Percentiles rank a stretch among this genome's conserved stretches.
phyloP scores from a whole-genome alignment of 495 filamentous ascomycete genomes.

The Hyaloscypha hepaticicola region DNA sequence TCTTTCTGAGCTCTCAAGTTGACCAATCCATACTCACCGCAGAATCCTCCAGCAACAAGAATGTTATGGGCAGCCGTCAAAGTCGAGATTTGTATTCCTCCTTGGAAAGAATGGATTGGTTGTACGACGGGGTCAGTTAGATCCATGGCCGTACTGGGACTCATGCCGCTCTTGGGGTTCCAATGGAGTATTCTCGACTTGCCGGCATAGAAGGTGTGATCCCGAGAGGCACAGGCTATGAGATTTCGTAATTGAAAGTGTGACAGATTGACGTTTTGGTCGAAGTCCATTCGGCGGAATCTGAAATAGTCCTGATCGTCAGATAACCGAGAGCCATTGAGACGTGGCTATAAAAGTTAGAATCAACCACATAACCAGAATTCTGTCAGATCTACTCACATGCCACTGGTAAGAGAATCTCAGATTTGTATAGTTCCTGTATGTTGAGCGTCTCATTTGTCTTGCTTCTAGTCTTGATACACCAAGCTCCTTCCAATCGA shows the following conservation, averaged over 20 bases:
- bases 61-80: conserved; percentile 65
- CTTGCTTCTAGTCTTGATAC: conserved; percentile 61
- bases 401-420: conserved; percentile 37
- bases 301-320: conserved; percentile 61
- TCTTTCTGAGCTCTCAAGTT: conserved; percentile 49
- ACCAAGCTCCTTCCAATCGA: conserved; percentile 67
- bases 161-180: conserved; percentile 46
- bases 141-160: conserved; percentile 55
- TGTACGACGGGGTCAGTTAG: conserved; percentile 50
- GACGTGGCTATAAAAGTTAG: conserved; percentile 32
- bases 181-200: conserved; percentile 55
- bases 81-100: conserved; percentile 61
- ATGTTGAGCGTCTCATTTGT: conserved; percentile 53
- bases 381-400: conserved; percentile 31
- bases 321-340: conserved; percentile 27
- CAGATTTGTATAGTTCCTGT: conserved; percentile 58
- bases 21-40: conserved; percentile 74
- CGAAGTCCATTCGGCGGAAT: conserved; percentile 69
- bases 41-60: conserved; percentile 76
- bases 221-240: conserved; percentile 68
- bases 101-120: conserved; percentile 32
- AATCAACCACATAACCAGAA: conserved; percentile 1
- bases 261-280: conserved; percentile 60
- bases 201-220: conserved; percentile 74
- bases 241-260: conserved; percentile 93